Percentiles rank a stretch among this genome's conserved stretches.
Conservation (phyloP, 108 stramenopile genomes). For the Phaeodactylum tricornutum region DNA sequence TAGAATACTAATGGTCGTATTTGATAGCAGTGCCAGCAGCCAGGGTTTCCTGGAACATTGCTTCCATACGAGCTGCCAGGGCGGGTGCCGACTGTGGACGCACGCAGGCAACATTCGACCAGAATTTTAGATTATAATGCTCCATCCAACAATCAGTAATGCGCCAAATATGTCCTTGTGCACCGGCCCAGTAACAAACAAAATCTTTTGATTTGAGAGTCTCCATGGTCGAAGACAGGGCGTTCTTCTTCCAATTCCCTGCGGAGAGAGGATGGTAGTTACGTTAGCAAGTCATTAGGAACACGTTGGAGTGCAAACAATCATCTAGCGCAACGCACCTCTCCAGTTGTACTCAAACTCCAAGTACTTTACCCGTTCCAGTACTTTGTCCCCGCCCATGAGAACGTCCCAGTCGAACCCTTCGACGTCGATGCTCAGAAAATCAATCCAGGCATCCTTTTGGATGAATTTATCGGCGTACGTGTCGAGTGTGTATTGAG, state of each 20-base stretch:
- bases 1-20: too few relatives aligned
- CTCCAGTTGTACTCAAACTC: slow-evolving; percentile 45
- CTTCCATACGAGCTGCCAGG: slow-evolving; percentile 42
- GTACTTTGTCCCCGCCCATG: slow-evolving; percentile 9
- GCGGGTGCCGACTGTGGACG: slow-evolving; percentile 10
- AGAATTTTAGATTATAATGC: slow-evolving; percentile 28
- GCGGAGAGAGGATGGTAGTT: too few relatives aligned
- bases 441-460: slow-evolving; percentile 6
- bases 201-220: slow-evolving; percentile 5
- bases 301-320: neutral
- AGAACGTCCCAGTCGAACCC: slow-evolving; percentile 33
- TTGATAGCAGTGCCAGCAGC: neutral
- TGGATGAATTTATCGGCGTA: slow-evolving; percentile 7
- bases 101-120: slow-evolving; percentile 71
- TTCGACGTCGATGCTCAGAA: slow-evolving; percentile 40
- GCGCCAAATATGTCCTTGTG: slow-evolving; percentile 25
- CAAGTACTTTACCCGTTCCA: slow-evolving; percentile 21
- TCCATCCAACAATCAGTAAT: slow-evolving; percentile 37
- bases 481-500: slow-evolving; percentile 19
- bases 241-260: slow-evolving; percentile 8
- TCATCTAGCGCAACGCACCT: slow-evolving; percentile 14
- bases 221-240: neutral
- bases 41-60: slow-evolving; percentile 26
- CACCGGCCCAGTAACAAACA: slow-evolving; percentile 42
- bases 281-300: slow-evolving; percentile 9